These are phyloP conservation scores for Saussurea involucrata DNA, from an alignment of 129 eudicot species.

Conservation along the genomic window DNA sequence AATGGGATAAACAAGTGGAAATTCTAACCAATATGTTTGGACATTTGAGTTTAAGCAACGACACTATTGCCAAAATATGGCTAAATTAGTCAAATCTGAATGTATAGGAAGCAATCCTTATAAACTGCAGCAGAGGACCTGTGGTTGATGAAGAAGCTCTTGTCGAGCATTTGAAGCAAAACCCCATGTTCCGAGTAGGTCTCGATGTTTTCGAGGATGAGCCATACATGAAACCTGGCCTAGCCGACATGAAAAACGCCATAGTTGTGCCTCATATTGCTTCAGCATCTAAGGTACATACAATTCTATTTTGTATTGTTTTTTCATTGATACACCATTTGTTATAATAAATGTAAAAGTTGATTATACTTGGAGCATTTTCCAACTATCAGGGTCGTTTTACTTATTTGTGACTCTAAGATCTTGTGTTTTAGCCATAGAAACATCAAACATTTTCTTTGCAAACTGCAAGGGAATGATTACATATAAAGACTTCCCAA, in stretches of 20 bases:
- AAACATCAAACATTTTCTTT: background rate
- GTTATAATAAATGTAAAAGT: background rate
- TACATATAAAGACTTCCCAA: background rate
- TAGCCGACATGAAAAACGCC: conserved; percentile 92
- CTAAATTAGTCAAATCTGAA: conserved; percentile 4
- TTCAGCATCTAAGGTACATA: conserved; percentile 88
- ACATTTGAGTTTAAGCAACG: background rate
- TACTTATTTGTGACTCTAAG: background rate
- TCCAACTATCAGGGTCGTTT: background rate
- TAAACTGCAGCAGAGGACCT: conserved; percentile 97
- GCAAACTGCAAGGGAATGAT: background rate
- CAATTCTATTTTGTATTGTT: background rate
- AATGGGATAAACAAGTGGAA: background rate
- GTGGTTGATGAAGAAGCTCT: conserved; percentile 96
- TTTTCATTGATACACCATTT: background rate
- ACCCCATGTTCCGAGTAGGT: conserved; percentile 98
- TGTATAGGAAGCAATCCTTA: conserved; percentile 82
- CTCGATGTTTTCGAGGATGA: conserved; percentile 99
- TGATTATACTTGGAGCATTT: background rate
- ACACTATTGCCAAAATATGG: background rate
- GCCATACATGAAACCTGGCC: conserved; percentile 99
- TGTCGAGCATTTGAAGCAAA: conserved; percentile 80
- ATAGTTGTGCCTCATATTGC: conserved; percentile 97
- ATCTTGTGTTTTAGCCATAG: background rate
- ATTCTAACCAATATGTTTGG: background rate